Conservation (phyloP, 2,329 filamentous ascomycete genomes). For the Penicillium griseofulvum region DNA sequence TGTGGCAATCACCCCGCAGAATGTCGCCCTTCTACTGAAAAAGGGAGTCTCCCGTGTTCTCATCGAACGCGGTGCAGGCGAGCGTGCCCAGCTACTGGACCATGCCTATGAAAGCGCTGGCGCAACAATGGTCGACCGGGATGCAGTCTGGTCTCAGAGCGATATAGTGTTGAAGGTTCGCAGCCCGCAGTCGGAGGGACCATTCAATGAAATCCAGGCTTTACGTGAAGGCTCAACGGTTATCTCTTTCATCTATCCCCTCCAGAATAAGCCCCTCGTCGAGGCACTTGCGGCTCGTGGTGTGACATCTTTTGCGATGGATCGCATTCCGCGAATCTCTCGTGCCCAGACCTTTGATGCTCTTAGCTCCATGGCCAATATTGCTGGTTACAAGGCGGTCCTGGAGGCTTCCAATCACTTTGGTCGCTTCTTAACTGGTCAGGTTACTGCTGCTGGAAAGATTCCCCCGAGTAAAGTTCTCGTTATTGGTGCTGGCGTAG, state of each 20-base stretch:
- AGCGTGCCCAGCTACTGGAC: slow-evolving; percentile 72
- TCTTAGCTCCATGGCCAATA: slow-evolving; percentile 89
- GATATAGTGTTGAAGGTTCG: slow-evolving; percentile 85
- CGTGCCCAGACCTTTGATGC: slow-evolving; percentile 86
- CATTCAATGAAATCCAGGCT: slow-evolving; percentile 63
- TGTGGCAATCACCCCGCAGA: slow-evolving; percentile 80
- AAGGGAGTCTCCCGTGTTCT: slow-evolving; percentile 78
- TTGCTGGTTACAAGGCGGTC: slow-evolving; percentile 89
- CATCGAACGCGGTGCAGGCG: slow-evolving; percentile 77
- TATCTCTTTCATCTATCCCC: slow-evolving; percentile 79
- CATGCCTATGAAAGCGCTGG: slow-evolving; percentile 74
- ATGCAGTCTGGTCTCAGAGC: slow-evolving; percentile 68
- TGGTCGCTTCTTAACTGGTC: slow-evolving; percentile 81
- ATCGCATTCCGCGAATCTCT: slow-evolving; percentile 86
- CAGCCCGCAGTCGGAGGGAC: slow-evolving; percentile 60
- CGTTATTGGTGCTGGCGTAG: slow-evolving; percentile 86
- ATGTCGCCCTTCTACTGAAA: slow-evolving; percentile 76
- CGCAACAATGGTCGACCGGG: slow-evolving; percentile 69
- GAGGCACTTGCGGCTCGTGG: slow-evolving; percentile 68
- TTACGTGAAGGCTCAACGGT: slow-evolving; percentile 70
- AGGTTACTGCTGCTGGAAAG: slow-evolving; percentile 85
- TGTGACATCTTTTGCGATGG: slow-evolving; percentile 83
- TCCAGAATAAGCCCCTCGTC: slow-evolving; percentile 73
- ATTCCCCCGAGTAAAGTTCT: slow-evolving; percentile 88
- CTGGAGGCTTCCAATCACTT: slow-evolving; percentile 87